phyloP scores from a whole-genome alignment of 225 moss, liverwort and hornwort genomes.

The Thuidium tamariscinum region DNA sequence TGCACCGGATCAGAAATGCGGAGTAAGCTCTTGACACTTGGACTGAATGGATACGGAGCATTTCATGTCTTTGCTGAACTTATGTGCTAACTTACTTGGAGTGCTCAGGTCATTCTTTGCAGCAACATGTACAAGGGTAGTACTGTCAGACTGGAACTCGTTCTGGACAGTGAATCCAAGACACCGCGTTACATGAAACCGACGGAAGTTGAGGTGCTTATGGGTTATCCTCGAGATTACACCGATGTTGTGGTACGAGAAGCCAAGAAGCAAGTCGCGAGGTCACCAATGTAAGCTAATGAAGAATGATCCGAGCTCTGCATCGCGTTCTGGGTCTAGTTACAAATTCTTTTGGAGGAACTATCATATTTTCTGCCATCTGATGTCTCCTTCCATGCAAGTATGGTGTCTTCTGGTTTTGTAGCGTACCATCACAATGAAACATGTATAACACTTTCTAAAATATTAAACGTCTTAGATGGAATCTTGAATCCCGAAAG shows the following conservation, averaged over 20 bases:
- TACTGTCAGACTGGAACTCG: conserved; percentile 49
- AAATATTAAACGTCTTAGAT: background rate
- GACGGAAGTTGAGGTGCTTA: conserved; percentile 63
- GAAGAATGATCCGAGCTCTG: background rate
- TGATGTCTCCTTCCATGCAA: background rate
- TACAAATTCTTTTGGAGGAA: background rate
- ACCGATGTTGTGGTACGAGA: conserved; percentile 27
- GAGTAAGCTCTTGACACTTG: conserved; percentile 20
- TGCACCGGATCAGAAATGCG: conserved; percentile 81
- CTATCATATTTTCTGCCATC: background rate
- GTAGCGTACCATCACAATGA: background rate
- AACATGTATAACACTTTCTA: background rate
- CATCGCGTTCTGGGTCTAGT: background rate
- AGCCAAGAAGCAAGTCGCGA: background rate
- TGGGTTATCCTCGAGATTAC: conserved; percentile 86
- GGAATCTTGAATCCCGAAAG: background rate
- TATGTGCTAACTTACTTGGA: background rate
- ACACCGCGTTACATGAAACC: conserved; percentile 53
- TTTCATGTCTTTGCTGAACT: background rate
- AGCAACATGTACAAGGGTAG: conserved; percentile 46
- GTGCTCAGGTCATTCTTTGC: conserved; percentile 68
- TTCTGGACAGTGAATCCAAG: conserved; percentile 56
- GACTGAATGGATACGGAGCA: background rate
- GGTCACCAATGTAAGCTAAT: conserved; percentile 10
- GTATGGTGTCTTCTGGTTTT: background rate